Conservation (phyloP, 2,329 filamentous ascomycete species). For the Pseudogymnoascus sp. region DNA sequence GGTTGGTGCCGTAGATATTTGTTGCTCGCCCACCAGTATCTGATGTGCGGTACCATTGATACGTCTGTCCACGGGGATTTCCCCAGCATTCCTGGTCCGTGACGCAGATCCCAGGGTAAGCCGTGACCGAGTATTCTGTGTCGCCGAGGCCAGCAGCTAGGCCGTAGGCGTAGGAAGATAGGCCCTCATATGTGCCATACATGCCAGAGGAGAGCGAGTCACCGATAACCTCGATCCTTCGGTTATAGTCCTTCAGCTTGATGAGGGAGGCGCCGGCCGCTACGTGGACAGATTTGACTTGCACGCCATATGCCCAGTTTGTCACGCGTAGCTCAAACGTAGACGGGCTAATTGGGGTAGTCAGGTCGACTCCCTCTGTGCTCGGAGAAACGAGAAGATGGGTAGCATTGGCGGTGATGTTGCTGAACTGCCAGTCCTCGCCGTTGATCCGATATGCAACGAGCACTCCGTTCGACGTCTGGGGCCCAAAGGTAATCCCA, state of each 20-base stretch:
- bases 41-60: slow-evolving; percentile 50
- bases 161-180: slow-evolving; percentile 48
- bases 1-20: slow-evolving; percentile 29
- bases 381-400: slow-evolving; percentile 43
- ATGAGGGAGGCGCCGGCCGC: slow-evolving; percentile 36
- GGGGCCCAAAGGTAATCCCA: slow-evolving; percentile 20
- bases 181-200: slow-evolving; percentile 49
- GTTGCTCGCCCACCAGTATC: slow-evolving; percentile 33
- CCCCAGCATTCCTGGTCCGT: slow-evolving; percentile 48
- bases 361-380: slow-evolving; percentile 38
- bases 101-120: slow-evolving; percentile 50
- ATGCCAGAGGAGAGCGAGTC: slow-evolving; percentile 45
- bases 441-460: slow-evolving; percentile 50
- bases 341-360: slow-evolving; percentile 34
- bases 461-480: slow-evolving; percentile 30
- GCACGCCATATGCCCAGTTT: slow-evolving; percentile 52
- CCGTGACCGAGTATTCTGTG: slow-evolving; percentile 49
- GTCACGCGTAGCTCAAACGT: slow-evolving; percentile 51
- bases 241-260: slow-evolving; percentile 31
- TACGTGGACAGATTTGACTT: slow-evolving; percentile 45
- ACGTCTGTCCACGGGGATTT: slow-evolving; percentile 38
- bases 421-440: slow-evolving; percentile 52
- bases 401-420: slow-evolving; percentile 46
- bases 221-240: slow-evolving; percentile 36
- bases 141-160: slow-evolving; percentile 48